Evolutionary conservation across 345 rosid genomes (phyloP).

Genomic region (Sonneratia caseolaris): DNA sequence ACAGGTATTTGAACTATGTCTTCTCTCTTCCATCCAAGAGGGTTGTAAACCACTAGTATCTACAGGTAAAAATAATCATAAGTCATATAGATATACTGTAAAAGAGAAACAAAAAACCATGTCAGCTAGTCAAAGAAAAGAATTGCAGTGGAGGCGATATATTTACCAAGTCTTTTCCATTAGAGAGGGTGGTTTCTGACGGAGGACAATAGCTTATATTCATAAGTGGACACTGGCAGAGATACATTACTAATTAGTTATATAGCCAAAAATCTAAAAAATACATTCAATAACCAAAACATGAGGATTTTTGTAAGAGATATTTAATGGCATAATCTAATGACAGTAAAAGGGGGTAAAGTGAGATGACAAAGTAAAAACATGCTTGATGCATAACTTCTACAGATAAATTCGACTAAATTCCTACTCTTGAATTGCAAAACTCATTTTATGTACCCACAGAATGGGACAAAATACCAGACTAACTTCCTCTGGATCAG

Average conservation of each 20-base stretch:
- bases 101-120: conserved; percentile 9
- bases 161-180: conserved; percentile 68
- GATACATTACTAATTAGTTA: not conserved
- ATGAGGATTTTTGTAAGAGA: not conserved
- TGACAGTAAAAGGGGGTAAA: not conserved
- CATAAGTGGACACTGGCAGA: conserved; percentile 78
- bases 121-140: conserved; percentile 5
- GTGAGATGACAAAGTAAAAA: not conserved
- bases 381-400: not conserved
- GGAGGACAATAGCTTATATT: conserved; percentile 91
- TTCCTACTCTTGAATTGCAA: not conserved
- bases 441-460: not conserved
- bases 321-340: not conserved
- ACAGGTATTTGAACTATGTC: conserved; percentile 83
- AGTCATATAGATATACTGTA: conserved; percentile 11
- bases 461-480: not conserved
- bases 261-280: not conserved
- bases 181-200: conserved; percentile 51
- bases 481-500: too few species aligned
- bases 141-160: conserved; percentile 2
- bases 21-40: conserved; percentile 94
- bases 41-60: conserved; percentile 73
- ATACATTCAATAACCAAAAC: not conserved
- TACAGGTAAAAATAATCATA: conserved; percentile 18
- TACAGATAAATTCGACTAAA: not conserved